These are phyloP conservation scores for Pythium volutum DNA, from an alignment of 352 stramenopile genomes.

Conservation along the genomic window DNA sequence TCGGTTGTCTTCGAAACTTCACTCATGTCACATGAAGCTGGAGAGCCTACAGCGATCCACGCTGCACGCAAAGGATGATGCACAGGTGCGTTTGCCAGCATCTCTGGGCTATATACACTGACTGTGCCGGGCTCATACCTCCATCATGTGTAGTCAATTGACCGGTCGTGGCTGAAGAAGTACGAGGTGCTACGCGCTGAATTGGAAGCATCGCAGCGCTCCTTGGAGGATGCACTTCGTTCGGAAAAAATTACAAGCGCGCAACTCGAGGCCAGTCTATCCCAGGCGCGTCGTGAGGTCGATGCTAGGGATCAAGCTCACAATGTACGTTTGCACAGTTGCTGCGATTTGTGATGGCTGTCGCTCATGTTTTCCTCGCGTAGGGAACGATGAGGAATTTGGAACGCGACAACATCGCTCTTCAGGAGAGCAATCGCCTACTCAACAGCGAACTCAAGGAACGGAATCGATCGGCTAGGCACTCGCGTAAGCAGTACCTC, in stretches of 20 bases:
- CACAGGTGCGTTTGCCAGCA: constrained; percentile 26
- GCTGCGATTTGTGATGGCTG: too few species aligned
- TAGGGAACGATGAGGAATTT: constrained; percentile 27
- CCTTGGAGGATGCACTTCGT: constrained; percentile 44
- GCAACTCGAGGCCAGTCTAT: constrained; percentile 35
- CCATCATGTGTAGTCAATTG: constrained; percentile 14
- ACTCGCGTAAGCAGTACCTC: constrained; percentile 60
- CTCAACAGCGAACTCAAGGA: constrained; percentile 61
- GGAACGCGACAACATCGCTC: constrained; percentile 37
- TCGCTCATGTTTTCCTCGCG: neutral
- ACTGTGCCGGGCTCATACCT: neutral
- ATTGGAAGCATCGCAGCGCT: constrained; percentile 35
- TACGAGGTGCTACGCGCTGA: constrained; percentile 29
- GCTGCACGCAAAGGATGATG: constrained; percentile 43
- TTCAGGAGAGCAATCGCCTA: constrained; percentile 69
- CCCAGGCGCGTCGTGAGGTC: constrained; percentile 32
- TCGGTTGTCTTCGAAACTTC: constrained; percentile 37
- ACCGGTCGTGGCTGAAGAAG: constrained; percentile 23
- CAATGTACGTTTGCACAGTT: constrained; percentile 13
- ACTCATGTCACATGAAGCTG: constrained; percentile 46
- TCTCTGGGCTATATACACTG: neutral
- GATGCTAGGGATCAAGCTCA: constrained; percentile 28
- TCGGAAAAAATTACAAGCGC: constrained; percentile 32
- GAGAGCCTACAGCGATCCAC: constrained; percentile 41
- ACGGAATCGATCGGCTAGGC: constrained; percentile 41